Base-by-base conservation (phyloP, 2,329 filamentous ascomycete genomes). In the Alternaria sp. region DNA sequence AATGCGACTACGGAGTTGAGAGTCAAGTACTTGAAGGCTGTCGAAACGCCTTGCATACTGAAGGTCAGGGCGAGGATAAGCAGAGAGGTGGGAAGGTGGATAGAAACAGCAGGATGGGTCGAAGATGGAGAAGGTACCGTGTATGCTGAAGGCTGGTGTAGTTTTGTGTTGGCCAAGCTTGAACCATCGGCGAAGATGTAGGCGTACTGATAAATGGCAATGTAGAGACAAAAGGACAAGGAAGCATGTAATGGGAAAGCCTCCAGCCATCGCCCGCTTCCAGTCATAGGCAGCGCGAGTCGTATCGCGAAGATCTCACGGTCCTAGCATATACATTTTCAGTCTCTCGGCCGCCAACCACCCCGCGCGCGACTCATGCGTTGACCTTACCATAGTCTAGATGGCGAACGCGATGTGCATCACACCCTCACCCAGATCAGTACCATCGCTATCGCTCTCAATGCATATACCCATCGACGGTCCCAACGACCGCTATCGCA, bases 71-170 rank as follows among this genome's bases (percentile, higher is more conserved):
- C 62, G 18, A 70, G 66, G 49, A 30, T 74, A 9, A 58, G 67
- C 20, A 62, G 59, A 46, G 70, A 72, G 59, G 62, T 57, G 34
- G 72, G 72, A 4, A 59, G 66, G 42, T 73, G 64, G 63, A 54
- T 71, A 26, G 67, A 73, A 51, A 61, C 62, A 7, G 54, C 65
- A 11, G 68, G 62, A 2, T 70, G 61, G 65, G 32, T 74, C 2
- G 70, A 75, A 41, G 66, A 75, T 62, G 72, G 72, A 5, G 34
- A 58, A 4, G 72, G 67, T 7, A 68, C 57, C 5, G 61, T 74
- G 3, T 72, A 66, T 53, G 71, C 68, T 3, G 67, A 72, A 53
- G 67, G 66, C 2, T 58, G 43, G 16, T 68, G 62, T 2, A 56
- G 60, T 3, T 73, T 70, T 36, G 68, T 72, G 52, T 9, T 38